Evolutionary conservation across 768 basidiomycete species (phyloP), one percentile per base, ranked within the genome.

Genomic region (Hysterangium stoloniferum): DNA sequence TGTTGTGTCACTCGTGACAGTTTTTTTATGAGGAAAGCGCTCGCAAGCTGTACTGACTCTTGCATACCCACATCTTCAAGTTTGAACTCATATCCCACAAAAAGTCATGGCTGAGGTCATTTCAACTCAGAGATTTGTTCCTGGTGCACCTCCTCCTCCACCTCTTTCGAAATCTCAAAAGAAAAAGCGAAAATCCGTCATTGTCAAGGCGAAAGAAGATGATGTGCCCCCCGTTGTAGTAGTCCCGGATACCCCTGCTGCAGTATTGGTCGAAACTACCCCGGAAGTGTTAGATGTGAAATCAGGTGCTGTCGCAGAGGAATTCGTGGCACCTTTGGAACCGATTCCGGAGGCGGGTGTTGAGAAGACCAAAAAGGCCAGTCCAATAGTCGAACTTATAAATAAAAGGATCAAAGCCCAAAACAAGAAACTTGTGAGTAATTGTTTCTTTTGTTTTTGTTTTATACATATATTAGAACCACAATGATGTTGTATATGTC

Each of bases 361-460:
- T 34, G 58, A 71, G 52, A 43, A 49, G 36, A 9, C 42, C 33
- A 57, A 56, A 28, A 86, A 81, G 62, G 66, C 63, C 15, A 86
- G 83, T 54, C 82, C 89, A 6, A 75, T 86, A 50, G 78, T 84
- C 45, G 89, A 93, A 40, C 75, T 94, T 54, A 68, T 94, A 55
- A 72, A 74, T 59, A 93, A 91, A 68, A 77, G 90, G 44, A 66
- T 88, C 60, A 86, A 88, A 56, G 71, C 76, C 33, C 75, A 87
- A 19, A 75, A 73, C 48, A 93, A 93, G 73, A 94, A 93, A 68
- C 86, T 92, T 55, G 90, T 88, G 62, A 57, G 79, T 70, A 15
- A 41, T 68, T 57, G 34, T 28, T 24, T 40, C 40, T 15, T 49
- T 45, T 60, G 20, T 56, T 44, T 32, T 38, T 31, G 32, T 45